Percentiles rank a stretch among this genome's conserved stretches.
phyloP scores from a whole-genome alignment of 2,329 filamentous ascomycete species.

The Aspergillus felis region DNA sequence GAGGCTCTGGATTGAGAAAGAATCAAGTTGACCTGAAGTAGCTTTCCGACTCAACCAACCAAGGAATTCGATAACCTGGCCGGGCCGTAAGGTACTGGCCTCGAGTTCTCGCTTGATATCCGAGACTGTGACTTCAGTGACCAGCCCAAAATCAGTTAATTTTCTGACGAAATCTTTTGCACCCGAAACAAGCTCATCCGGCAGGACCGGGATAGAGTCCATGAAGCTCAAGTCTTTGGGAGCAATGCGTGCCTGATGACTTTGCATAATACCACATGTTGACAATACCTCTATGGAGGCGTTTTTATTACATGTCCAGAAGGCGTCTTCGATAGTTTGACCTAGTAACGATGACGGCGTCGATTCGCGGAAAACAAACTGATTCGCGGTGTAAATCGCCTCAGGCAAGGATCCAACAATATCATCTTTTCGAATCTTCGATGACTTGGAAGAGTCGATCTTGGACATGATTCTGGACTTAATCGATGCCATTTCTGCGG shows the following conservation, averaged over 20 bases:
- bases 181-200: constrained; percentile 66
- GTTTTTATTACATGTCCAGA: constrained; percentile 86
- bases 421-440: constrained; percentile 59
- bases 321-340: constrained; percentile 85
- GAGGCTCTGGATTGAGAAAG: constrained; percentile 61
- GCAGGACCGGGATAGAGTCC: constrained; percentile 80
- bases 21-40: constrained; percentile 67
- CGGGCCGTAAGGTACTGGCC: constrained; percentile 71
- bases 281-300: constrained; percentile 84
- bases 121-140: constrained; percentile 80
- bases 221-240: constrained; percentile 72
- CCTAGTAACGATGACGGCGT: constrained; percentile 83
- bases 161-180: constrained; percentile 71
- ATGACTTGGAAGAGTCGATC: constrained; percentile 26
- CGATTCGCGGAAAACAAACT: constrained; percentile 84
- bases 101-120: constrained; percentile 84
- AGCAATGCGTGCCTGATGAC: constrained; percentile 73
- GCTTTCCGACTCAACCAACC: constrained; percentile 76
- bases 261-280: constrained; percentile 80
- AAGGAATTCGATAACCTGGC: constrained; percentile 78
- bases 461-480: constrained; percentile 54
- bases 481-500: constrained; percentile 78
- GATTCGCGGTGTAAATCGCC: constrained; percentile 76
- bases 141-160: constrained; percentile 75
- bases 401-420: constrained; percentile 68